Base-by-base conservation (phyloP, 805 yeast species). In the Candida chauliodis region DNA sequence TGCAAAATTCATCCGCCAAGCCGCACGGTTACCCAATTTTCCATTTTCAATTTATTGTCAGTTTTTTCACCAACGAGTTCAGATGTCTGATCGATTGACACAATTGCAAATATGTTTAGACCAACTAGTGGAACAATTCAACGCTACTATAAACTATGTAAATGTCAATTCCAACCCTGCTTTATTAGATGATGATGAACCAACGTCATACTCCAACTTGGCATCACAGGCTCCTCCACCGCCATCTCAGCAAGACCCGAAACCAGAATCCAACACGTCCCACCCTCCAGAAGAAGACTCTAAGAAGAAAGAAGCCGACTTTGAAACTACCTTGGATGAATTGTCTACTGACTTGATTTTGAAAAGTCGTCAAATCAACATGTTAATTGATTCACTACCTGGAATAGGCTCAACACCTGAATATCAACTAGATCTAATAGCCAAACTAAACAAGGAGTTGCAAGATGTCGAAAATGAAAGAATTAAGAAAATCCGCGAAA, bases 41-140 rank as follows among this genome's bases (percentile, higher is more conserved):
- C n/a, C n/a, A n/a, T n/a, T n/a, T n/a, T n/a, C n/a, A n/a, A n/a
- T n/a, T n/a, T n/a, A n/a, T n/a, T n/a, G n/a, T n/a, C n/a, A n/a
- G n/a, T n/a, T n/a, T n/a, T n/a, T n/a, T n/a, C n/a, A n/a, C n/a
- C n/a, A n/a, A n/a, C n/a, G n/a, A n/a, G n/a, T n/a, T n/a, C n/a
- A n/a, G n/a, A 82, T 85, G 95, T 72, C 95, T 0, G 98, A 90
- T 61, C 71, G 96, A 53, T 68, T 90, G 25, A 87, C 96, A 2
- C 98, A 90, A 56, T 72, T 90, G 17, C 98, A 90, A 53, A 74
- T 85, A 31, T 87, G 96, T 50, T 67, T 90, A 25, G 98, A 90
- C 58, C 89, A 78, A 56, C 72, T 85, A 43, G 75, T 82, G 42
- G 93, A 85, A 44, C 90, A 84, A 60, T 82, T 85, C 63, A 78